A percentile compares a stretch with the other conserved stretches of the same genome.
Conservation (phyloP, 2,329 filamentous ascomycete genomes). For the Keithomyces neogunnii region DNA sequence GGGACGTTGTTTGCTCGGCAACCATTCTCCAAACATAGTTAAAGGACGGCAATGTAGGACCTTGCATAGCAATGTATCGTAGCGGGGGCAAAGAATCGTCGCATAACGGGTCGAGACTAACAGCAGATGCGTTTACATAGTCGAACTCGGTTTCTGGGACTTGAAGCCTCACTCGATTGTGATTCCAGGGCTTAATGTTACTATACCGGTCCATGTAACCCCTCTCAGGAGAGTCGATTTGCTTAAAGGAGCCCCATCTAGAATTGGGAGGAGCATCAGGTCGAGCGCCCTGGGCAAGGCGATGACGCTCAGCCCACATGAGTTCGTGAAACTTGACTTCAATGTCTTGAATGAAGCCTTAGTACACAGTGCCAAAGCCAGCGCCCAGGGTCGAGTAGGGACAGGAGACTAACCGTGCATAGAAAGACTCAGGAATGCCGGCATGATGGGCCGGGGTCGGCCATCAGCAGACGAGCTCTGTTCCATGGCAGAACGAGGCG, state of each 20-base stretch:
- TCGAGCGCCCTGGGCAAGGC: constrained; percentile 30
- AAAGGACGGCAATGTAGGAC: constrained; percentile 68
- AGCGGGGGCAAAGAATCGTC: constrained; percentile 30
- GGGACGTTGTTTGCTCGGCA: constrained; percentile 62
- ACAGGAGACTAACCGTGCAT: constrained; percentile 23
- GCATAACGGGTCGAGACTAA: constrained; percentile 42
- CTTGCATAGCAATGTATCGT: constrained; percentile 87
- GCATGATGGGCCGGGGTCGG: constrained; percentile 21
- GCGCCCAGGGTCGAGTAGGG: not conserved
- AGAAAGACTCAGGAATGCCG: constrained; percentile 29
- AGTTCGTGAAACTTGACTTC: constrained; percentile 44
- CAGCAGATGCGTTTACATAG: constrained; percentile 77
- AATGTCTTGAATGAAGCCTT: constrained; percentile 29
- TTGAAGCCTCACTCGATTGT: constrained; percentile 72
- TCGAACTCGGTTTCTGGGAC: constrained; percentile 67
- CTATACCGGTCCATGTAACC: constrained; percentile 66
- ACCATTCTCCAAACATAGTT: constrained; percentile 95
- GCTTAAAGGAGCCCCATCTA: constrained; percentile 28
- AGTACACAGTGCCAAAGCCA: not conserved
- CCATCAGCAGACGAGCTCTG: constrained; percentile 5
- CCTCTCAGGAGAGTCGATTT: constrained; percentile 20
- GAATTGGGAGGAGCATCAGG: constrained; percentile 24
- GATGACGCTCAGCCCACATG: constrained; percentile 42
- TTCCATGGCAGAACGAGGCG: constrained; percentile 15
- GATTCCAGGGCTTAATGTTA: constrained; percentile 85